Conservation (phyloP, 345 rosid genomes). For the Trapa incisa region DNA sequence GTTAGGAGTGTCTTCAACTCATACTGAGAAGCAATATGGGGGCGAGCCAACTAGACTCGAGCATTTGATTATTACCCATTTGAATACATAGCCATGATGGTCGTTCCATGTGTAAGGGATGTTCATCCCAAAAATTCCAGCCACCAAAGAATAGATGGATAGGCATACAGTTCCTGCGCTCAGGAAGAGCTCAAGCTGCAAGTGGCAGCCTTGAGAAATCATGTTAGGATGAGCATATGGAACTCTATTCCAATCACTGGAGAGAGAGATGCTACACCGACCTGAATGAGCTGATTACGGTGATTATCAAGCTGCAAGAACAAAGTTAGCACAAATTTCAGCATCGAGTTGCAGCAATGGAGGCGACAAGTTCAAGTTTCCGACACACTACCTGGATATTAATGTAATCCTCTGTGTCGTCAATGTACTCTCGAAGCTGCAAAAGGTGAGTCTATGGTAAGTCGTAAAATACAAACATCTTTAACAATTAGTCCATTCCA, state of each 20-base stretch:
- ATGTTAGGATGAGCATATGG: background rate
- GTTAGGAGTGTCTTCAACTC: constrained; percentile 7
- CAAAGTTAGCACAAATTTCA: background rate
- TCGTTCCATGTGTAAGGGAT: constrained; percentile 80
- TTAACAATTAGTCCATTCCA: background rate
- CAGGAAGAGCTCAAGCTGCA: constrained; percentile 73
- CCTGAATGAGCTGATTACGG: constrained; percentile 98
- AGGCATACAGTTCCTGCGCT: constrained; percentile 62
- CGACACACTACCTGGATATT: constrained; percentile 61
- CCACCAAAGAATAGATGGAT: constrained; percentile 59
- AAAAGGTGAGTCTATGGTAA: constrained; percentile 6
- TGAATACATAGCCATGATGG: constrained; percentile 56
- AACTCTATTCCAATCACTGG: background rate
- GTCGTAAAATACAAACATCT: background rate
- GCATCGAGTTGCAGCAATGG: background rate
- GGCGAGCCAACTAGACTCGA: constrained; percentile 1
- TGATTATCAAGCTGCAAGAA: constrained; percentile 84
- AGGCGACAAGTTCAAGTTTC: background rate
- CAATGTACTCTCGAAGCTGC: constrained; percentile 93
- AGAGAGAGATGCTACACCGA: constrained; percentile 5
- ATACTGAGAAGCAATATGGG: constrained; percentile 19
- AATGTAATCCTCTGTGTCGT: constrained; percentile 95
- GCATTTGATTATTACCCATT: constrained; percentile 39
- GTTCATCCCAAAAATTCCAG: constrained; percentile 91
- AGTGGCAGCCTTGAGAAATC: background rate